Conservation (phyloP, 2,329 filamentous ascomycete species). For the Mollisiaceae sp. region DNA sequence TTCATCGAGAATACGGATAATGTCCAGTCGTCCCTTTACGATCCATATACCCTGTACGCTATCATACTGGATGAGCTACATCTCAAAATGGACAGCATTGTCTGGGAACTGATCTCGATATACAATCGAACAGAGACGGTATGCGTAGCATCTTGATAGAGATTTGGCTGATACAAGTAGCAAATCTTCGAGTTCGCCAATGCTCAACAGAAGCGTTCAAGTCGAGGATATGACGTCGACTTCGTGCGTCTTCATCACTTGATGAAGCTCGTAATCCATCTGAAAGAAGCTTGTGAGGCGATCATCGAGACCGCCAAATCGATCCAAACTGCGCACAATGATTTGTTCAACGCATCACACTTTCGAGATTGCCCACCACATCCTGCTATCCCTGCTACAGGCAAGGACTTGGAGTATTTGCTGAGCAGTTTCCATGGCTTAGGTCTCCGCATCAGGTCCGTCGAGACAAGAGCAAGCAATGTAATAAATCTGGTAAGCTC, state of each 20-base stretch:
- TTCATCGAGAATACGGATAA: conserved; percentile 11
- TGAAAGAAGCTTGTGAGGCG: conserved; percentile 13
- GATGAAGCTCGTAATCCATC: conserved; percentile 14
- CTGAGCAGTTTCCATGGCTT: conserved; percentile 10
- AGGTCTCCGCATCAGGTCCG: conserved; percentile 2
- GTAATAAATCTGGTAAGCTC: conserved; percentile 10
- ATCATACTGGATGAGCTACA: conserved; percentile 13
- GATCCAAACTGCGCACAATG: conserved; percentile 8
- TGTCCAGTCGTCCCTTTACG: conserved; percentile 8
- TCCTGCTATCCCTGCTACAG: conserved; percentile 6
- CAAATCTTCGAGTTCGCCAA: conserved; percentile 10
- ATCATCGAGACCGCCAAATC: conserved; percentile 12
- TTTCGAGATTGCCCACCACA: conserved; percentile 2
- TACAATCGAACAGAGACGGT: conserved; percentile 6
- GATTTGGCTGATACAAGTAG: not conserved
- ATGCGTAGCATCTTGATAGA: not conserved
- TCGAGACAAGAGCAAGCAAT: conserved; percentile 11
- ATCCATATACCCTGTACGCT: conserved; percentile 9
- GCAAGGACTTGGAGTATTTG: conserved; percentile 9
- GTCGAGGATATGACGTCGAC: conserved; percentile 9
- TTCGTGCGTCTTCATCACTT: conserved; percentile 13
- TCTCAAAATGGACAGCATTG: conserved; percentile 4
- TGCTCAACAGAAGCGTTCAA: conserved; percentile 5
- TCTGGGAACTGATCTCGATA: conserved; percentile 9
- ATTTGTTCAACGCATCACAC: not conserved